phyloP scores from a whole-genome alignment of 371 early-diverging fungal genomes.

The Apophysomyces ossiformis region DNA sequence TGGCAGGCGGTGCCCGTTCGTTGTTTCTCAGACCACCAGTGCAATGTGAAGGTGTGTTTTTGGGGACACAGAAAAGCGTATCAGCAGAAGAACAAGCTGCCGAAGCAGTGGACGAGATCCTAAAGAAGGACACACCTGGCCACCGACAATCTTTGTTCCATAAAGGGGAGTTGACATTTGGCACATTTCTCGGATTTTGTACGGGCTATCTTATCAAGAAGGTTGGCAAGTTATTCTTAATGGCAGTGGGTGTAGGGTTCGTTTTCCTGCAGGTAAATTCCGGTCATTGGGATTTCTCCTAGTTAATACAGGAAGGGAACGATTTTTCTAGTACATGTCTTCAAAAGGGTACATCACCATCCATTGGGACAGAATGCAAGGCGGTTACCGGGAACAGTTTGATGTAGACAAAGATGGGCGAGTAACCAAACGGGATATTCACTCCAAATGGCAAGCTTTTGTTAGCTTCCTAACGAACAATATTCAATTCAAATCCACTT shows the following conservation, averaged over 20 bases:
- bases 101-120: background rate
- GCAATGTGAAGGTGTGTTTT: conserved; percentile 35
- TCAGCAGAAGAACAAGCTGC: background rate
- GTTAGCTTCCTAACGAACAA: conserved; percentile 58
- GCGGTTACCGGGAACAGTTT: conserved; percentile 35
- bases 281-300: too few relatives aligned
- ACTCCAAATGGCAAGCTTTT: conserved; percentile 44
- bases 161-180: conserved; percentile 50
- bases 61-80: background rate
- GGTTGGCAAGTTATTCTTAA: conserved; percentile 46
- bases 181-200: conserved; percentile 51
- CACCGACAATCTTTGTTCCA: conserved; percentile 27
- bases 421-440: conserved; percentile 50
- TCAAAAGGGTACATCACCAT: conserved; percentile 59
- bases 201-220: conserved; percentile 54
- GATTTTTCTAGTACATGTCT: conserved; percentile 40
- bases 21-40: conserved; percentile 28
- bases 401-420: conserved; percentile 58
- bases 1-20: conserved; percentile 17
- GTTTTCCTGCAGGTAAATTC: conserved; percentile 47
- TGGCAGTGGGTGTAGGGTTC: conserved; percentile 46
- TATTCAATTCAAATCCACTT: conserved; percentile 65
- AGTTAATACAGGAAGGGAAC: background rate
- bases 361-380: conserved; percentile 61
- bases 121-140: conserved; percentile 3